A percentile compares a stretch with the other conserved stretches of the same genome.
These are phyloP conservation scores for Cryptococcus sp. DNA, from an alignment of 1,284 basidiomycete species.

Conservation along the genomic window DNA sequence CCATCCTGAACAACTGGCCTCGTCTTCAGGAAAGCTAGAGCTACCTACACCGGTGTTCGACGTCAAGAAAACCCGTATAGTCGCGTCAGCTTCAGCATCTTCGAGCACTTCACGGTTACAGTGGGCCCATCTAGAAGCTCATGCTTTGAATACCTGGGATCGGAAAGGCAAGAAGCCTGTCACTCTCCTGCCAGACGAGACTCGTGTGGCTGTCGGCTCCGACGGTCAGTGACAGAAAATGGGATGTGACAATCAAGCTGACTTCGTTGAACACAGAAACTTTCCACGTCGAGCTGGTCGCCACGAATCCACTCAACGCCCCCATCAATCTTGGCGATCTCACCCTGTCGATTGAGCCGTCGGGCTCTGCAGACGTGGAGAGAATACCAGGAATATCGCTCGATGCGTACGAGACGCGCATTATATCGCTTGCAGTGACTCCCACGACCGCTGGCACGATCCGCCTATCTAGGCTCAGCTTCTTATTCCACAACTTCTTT, in stretches of 20 bases:
- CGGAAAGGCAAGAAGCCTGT: constrained; percentile 47
- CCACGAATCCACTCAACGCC: constrained; percentile 55
- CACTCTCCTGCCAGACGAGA: constrained; percentile 32
- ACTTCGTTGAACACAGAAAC: constrained; percentile 32
- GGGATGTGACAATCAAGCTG: background rate
- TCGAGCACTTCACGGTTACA: constrained; percentile 10
- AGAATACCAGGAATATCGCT: constrained; percentile 44
- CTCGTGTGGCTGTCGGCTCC: constrained; percentile 32
- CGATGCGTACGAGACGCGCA: constrained; percentile 48
- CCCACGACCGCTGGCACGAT: constrained; percentile 28
- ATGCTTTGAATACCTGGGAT: constrained; percentile 39
- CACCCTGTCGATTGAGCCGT: constrained; percentile 22
- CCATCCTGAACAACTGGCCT: constrained; percentile 37
- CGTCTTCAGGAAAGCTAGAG: constrained; percentile 29
- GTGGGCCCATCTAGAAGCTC: constrained; percentile 38
- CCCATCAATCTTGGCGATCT: constrained; percentile 38
- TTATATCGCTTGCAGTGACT: constrained; percentile 41
- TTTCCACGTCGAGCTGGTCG: constrained; percentile 52
- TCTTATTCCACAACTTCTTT: constrained; percentile 54
- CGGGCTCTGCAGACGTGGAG: constrained; percentile 24
- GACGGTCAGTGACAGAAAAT: constrained; percentile 34
- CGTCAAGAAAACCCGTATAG: constrained; percentile 32
- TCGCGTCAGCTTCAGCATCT: constrained; percentile 26
- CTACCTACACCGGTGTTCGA: constrained; percentile 48
- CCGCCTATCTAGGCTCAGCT: constrained; percentile 44